These are phyloP conservation scores for Amniculicola lignicola DNA, from an alignment of 495 filamentous ascomycete genomes.

Conservation along the genomic window DNA sequence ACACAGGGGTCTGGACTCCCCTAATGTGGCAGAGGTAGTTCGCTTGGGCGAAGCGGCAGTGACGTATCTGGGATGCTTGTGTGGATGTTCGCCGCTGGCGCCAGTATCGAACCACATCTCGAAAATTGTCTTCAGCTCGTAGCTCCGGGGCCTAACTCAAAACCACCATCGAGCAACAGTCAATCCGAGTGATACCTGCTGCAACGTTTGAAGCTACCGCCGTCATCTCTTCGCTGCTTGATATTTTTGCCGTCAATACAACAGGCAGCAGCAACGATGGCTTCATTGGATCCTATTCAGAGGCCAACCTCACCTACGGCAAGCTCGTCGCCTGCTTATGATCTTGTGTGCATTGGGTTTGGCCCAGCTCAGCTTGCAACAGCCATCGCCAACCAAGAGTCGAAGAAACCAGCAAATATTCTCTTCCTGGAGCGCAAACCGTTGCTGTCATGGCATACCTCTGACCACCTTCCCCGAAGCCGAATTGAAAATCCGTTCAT, in stretches of 20 bases:
- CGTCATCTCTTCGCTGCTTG: too few species aligned
- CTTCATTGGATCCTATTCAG: not conserved
- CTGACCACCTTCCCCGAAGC: constrained; percentile 10
- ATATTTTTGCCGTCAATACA: too few species aligned
- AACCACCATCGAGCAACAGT: too few species aligned
- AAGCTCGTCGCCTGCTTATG: constrained; percentile 2
- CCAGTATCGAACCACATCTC: too few species aligned
- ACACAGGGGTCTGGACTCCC: too few species aligned
- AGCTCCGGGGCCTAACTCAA: too few species aligned
- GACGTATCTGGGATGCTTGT: constrained; percentile 5
- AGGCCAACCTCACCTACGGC: constrained; percentile 1
- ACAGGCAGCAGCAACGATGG: too few species aligned
- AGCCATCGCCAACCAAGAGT: constrained; percentile 27
- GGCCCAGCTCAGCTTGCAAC: constrained; percentile 30
- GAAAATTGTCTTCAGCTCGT: too few species aligned
- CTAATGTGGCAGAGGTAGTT: too few species aligned
- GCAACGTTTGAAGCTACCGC: too few species aligned
- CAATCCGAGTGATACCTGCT: too few species aligned
- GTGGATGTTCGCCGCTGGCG: not conserved
- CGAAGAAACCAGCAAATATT: constrained; percentile 5
- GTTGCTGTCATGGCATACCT: constrained; percentile 17
- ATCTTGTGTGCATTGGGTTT: constrained; percentile 28
- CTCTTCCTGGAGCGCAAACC: constrained; percentile 25
- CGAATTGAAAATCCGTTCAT: constrained; percentile 25
- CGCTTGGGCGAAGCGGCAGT: not conserved